A percentile compares a stretch with the other conserved stretches of the same genome.
Conservation (phyloP, 2,329 filamentous ascomycete genomes). For the Hirsutella thompsonii region DNA sequence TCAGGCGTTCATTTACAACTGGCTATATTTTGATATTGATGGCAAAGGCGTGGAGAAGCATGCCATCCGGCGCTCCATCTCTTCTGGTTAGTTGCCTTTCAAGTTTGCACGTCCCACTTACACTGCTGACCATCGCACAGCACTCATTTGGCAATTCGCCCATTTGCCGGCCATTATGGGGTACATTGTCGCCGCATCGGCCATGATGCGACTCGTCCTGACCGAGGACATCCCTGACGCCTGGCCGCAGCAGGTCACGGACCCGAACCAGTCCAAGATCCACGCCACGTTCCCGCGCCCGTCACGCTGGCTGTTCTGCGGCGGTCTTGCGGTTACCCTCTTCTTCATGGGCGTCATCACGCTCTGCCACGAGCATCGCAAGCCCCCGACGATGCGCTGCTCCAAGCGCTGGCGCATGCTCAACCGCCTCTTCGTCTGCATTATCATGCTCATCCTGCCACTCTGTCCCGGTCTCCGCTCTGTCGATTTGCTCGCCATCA, state of each 20-base stretch:
- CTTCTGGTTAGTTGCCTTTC: conserved; percentile 20
- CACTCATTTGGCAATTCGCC: conserved; percentile 38
- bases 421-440: conserved; percentile 34
- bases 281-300: conserved; percentile 33
- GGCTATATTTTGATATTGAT: conserved; percentile 54
- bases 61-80: conserved; percentile 42
- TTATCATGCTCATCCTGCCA: conserved; percentile 42
- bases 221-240: conserved; percentile 39
- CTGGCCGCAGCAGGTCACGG: conserved; percentile 33
- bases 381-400: conserved; percentile 32
- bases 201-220: conserved; percentile 44
- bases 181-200: conserved; percentile 46
- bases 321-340: conserved; percentile 43
- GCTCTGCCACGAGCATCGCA: conserved; percentile 41
- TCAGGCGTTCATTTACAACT: conserved; percentile 47
- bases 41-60: conserved; percentile 41
- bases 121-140: conserved; percentile 14
- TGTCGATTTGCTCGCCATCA: conserved; percentile 30
- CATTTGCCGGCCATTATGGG: conserved; percentile 52
- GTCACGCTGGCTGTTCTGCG: conserved; percentile 53
- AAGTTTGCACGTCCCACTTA: not conserved
- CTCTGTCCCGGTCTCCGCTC: conserved; percentile 31
- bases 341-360: conserved; percentile 42
- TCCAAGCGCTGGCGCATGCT: conserved; percentile 36
- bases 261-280: conserved; percentile 33